phyloP scores from a whole-genome alignment of 257 asterid genomes.

The Solanum ossicruentum region DNA sequence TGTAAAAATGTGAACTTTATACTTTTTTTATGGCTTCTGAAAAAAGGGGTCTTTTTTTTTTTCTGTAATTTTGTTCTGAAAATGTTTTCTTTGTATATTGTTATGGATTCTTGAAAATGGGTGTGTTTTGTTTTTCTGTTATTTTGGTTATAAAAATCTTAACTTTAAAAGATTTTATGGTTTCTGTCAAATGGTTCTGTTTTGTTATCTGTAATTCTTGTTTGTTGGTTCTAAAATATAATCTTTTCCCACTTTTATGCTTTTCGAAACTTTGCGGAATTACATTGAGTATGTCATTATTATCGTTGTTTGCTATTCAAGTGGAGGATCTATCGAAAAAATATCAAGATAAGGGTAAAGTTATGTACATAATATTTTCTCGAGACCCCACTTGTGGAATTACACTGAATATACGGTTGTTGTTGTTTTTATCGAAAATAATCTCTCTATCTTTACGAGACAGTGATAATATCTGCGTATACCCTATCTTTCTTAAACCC shows the following conservation, averaged over 20 bases:
- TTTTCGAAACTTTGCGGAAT: background rate
- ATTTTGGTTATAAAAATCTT: background rate
- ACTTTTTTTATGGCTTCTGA: background rate
- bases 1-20: background rate
- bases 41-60: background rate
- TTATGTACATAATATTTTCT: no score
- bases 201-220: background rate
- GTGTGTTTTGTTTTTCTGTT: background rate
- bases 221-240: background rate
- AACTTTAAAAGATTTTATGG: background rate
- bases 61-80: background rate
- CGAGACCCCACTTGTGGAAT: background rate
- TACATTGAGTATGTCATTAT: background rate
- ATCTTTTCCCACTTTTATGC: background rate
- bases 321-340: fast-evolving
- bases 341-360: background rate
- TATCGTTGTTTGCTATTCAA: background rate
- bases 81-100: background rate
- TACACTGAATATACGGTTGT: fast-evolving
- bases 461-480: no score
- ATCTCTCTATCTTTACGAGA: no score
- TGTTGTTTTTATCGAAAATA: no score
- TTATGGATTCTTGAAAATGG: background rate
- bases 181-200: background rate
- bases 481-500: no score